These are phyloP conservation scores for Pythium apleroticum DNA, from an alignment of 352 stramenopile species.

Conservation along the genomic window DNA sequence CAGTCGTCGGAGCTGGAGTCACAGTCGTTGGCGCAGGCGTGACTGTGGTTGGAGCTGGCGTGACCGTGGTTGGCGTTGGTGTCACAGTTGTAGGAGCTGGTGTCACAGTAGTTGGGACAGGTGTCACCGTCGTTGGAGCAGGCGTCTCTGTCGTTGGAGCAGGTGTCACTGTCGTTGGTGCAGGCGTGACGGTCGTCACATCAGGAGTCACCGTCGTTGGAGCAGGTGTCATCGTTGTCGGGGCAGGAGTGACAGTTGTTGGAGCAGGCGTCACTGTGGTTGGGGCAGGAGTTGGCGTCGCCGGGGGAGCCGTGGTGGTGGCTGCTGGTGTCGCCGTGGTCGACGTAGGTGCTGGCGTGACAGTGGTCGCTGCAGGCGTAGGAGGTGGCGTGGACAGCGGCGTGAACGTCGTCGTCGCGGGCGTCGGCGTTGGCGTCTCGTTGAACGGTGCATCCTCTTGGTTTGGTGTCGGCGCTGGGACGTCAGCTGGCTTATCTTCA, in stretches of 20 bases:
- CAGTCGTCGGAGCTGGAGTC: not conserved
- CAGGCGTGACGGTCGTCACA: not conserved
- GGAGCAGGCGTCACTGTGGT: not conserved
- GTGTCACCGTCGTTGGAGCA: not conserved
- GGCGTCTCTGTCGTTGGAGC: not conserved
- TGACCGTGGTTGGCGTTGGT: not conserved
- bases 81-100: not conserved
- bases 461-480: not conserved
- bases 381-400: conserved; percentile 6
- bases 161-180: not conserved
- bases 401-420: conserved; percentile 8
- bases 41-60: not conserved
- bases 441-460: not conserved
- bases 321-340: not conserved
- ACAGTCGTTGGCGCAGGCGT: not conserved
- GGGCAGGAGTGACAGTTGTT: not conserved
- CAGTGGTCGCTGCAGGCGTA: not conserved
- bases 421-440: not conserved
- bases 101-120: not conserved
- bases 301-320: not conserved
- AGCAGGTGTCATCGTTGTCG: not conserved
- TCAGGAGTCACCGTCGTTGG: not conserved
- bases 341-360: not conserved
- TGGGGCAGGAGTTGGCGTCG: not conserved
- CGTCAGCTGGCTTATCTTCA: not conserved